phyloP scores from a whole-genome alignment of 2,329 filamentous ascomycete genomes.

The Gaeumannomyces sp. region DNA sequence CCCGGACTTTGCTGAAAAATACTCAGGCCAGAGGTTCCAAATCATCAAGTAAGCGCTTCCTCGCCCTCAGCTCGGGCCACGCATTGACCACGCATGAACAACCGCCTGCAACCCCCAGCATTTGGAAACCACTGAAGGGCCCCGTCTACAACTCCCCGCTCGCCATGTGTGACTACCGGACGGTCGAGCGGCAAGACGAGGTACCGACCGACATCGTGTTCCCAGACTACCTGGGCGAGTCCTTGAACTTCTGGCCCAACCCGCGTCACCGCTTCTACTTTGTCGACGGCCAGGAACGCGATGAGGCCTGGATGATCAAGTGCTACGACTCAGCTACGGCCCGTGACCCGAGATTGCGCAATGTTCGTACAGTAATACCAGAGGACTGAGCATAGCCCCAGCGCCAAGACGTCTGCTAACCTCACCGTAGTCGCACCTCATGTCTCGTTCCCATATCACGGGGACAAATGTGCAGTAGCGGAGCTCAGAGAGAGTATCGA shows the following conservation, averaged over 20 bases:
- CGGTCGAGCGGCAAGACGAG: not conserved
- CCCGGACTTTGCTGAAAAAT: not conserved
- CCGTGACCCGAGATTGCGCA: not conserved
- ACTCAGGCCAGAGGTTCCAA: not conserved
- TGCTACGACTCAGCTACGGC: not conserved
- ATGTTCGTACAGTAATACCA: not conserved
- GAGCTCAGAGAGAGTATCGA: not conserved
- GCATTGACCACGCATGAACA: not conserved
- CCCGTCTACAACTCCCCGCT: not conserved
- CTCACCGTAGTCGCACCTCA: not conserved
- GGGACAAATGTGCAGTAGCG: not conserved
- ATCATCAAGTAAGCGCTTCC: conserved; percentile 1
- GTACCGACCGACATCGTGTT: not conserved
- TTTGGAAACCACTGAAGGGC: not conserved
- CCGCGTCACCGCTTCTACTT: not conserved
- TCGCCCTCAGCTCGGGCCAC: not conserved
- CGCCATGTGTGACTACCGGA: not conserved
- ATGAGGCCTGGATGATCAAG: not conserved
- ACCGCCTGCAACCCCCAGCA: not conserved
- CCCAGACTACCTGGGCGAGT: not conserved
- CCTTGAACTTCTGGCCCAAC: not conserved
- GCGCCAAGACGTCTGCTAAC: not conserved
- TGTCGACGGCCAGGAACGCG: not conserved
- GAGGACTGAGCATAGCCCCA: too few species aligned
- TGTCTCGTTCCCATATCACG: not conserved